phyloP scores from a whole-genome alignment of 495 filamentous ascomycete species.

The Trichoderma gamsii region DNA sequence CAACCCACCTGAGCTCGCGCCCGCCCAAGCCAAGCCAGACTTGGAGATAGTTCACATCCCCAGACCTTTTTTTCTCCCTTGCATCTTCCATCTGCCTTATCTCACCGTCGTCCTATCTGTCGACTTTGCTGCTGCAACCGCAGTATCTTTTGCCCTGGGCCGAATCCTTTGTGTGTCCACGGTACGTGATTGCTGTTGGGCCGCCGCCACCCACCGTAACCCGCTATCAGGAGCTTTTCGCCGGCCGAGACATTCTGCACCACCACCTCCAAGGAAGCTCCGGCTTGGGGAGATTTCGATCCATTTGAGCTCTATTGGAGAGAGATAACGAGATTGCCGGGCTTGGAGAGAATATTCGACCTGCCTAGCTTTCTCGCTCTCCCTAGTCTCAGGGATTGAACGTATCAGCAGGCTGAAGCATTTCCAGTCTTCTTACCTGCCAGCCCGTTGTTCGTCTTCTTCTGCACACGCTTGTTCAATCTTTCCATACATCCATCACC shows the following conservation, averaged over 20 bases:
- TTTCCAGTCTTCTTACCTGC: neutral
- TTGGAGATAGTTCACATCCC: neutral
- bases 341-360: neutral
- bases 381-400: slow-evolving; percentile 12
- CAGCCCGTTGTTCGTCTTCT: neutral
- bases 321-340: neutral
- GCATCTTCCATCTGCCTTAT: neutral
- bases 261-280: neutral
- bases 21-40: neutral
- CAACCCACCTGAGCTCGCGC: neutral
- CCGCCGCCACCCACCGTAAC: neutral
- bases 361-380: neutral
- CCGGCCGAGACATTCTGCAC: neutral
- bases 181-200: slow-evolving; percentile 1
- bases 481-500: neutral
- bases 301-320: neutral
- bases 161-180: neutral
- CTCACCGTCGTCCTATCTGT: neutral
- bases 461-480: neutral
- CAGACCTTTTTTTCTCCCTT: neutral
- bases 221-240: neutral
- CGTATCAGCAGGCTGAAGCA: slow-evolving; percentile 13
- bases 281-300: neutral
- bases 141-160: neutral
- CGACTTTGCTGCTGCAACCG: neutral